A percentile compares a stretch with the other conserved stretches of the same genome.
Evolutionary conservation across 1,139 yeast genomes (phyloP).

Genomic region (Pichia sp.): DNA sequence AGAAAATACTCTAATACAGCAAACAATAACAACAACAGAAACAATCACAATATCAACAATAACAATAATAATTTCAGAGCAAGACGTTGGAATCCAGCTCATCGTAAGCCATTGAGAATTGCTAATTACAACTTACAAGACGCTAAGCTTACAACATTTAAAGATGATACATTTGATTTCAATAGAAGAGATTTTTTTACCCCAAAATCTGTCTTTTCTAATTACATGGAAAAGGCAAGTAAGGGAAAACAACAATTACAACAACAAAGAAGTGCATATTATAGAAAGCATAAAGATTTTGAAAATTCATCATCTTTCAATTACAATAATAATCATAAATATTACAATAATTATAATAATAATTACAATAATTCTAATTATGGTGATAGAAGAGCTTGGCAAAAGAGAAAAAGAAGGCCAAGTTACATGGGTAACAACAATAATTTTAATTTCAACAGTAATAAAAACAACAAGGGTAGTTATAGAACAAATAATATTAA

Average conservation of each 20-base stretch:
- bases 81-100: constrained; percentile 14
- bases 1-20: neutral
- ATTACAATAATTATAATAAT: constrained; percentile 7
- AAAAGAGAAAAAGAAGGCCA: constrained; percentile 25
- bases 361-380: constrained; percentile 15
- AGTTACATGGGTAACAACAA: constrained; percentile 6
- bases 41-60: constrained; percentile 1
- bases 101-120: constrained; percentile 37
- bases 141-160: constrained; percentile 3
- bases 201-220: constrained; percentile 66
- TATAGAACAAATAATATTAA: neutral
- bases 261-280: constrained; percentile 26
- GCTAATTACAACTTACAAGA: constrained; percentile 30
- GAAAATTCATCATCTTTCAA: constrained; percentile 1
- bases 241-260: constrained; percentile 30
- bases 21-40: neutral
- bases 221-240: constrained; percentile 65
- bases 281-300: constrained; percentile 8
- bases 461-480: constrained; percentile 4
- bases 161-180: constrained; percentile 29
- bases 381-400: constrained; percentile 27
- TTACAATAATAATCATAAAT: constrained; percentile 3
- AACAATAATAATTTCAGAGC: constrained; percentile 9
- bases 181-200: constrained; percentile 70
- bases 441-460: neutral